These are phyloP conservation scores for Gynochthodes officinalis DNA, from an alignment of 257 asterid genomes.

Conservation along the genomic window DNA sequence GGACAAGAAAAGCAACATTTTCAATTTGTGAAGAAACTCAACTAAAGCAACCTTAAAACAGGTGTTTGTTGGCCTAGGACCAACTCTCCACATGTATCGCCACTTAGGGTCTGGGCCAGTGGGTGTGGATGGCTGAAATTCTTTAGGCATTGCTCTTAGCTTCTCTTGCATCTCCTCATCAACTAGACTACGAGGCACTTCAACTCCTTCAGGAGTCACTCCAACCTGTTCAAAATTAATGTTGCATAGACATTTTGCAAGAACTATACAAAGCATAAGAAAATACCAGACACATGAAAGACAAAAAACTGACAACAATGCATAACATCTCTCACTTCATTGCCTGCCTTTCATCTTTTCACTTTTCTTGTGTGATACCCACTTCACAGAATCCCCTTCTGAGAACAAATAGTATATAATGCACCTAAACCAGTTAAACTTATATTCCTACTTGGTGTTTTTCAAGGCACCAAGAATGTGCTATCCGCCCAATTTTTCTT, in stretches of 20 bases:
- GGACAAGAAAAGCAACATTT: slow-evolving; percentile 23
- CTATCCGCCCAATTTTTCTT: background rate
- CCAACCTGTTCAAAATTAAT: slow-evolving; percentile 63
- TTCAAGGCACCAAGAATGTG: background rate
- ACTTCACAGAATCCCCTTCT: background rate
- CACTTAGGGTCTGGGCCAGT: slow-evolving; percentile 95
- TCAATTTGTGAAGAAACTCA: slow-evolving; percentile 11
- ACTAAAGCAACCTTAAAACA: slow-evolving; percentile 58
- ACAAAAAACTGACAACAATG: background rate
- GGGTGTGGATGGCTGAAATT: slow-evolving; percentile 60
- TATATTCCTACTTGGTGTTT: background rate
- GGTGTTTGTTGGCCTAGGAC: slow-evolving; percentile 74
- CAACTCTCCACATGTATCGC: slow-evolving; percentile 99
- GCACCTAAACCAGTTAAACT: background rate
- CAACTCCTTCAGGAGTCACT: slow-evolving; percentile 98
- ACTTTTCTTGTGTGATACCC: background rate
- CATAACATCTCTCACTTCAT: background rate
- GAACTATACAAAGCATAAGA: background rate
- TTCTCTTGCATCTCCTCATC: slow-evolving; percentile 88
- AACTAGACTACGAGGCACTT: slow-evolving; percentile 92
- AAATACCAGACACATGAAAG: background rate
- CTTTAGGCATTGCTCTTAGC: slow-evolving; percentile 62
- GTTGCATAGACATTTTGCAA: background rate
- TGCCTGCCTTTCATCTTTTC: background rate
- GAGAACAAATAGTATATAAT: background rate